Conservation (phyloP, 2,329 filamentous ascomycete genomes). For the Phaeosphaeria sp. region DNA sequence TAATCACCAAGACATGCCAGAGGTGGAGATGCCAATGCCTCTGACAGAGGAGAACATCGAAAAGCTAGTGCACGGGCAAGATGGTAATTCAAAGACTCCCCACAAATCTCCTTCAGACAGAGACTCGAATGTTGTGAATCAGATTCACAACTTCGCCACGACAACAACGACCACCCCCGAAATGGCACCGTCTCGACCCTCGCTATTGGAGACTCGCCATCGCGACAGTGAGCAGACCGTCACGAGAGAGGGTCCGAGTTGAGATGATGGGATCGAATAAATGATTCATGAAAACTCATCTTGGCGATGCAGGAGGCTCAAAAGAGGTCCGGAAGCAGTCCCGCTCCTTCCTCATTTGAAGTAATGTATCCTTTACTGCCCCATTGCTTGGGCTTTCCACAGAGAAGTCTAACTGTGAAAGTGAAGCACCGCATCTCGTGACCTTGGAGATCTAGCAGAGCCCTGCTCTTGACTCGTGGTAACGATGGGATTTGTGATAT, state of each 20-base stretch:
- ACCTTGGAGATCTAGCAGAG: conserved; percentile 5
- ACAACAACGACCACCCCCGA: conserved; percentile 15
- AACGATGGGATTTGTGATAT: conserved; percentile 9
- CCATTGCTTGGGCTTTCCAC: neutral
- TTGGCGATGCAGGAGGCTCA: neutral
- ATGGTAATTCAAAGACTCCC: conserved; percentile 20
- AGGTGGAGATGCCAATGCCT: conserved; percentile 33
- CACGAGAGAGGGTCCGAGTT: conserved; percentile 3
- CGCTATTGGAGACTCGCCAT: conserved; percentile 19
- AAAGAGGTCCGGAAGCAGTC: neutral
- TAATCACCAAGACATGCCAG: conserved; percentile 20
- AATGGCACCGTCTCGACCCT: conserved; percentile 22
- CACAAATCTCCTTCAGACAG: conserved; percentile 17
- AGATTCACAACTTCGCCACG: conserved; percentile 18
- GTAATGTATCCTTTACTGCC: conserved; percentile 1
- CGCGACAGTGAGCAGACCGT: conserved; percentile 39
- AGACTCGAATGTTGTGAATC: conserved; percentile 24
- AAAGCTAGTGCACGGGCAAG: conserved; percentile 38
- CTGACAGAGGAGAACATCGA: conserved; percentile 48
- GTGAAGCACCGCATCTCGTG: conserved; percentile 3
- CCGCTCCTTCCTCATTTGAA: conserved; percentile 8
- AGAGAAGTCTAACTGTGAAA: conserved; percentile 4
- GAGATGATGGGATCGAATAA: neutral
- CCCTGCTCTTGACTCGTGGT: conserved; percentile 1
- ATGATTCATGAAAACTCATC: neutral